Percentiles rank a stretch among this genome's conserved stretches.
Conservation (phyloP, 768 basidiomycete genomes). For the Dentipellis sp. region DNA sequence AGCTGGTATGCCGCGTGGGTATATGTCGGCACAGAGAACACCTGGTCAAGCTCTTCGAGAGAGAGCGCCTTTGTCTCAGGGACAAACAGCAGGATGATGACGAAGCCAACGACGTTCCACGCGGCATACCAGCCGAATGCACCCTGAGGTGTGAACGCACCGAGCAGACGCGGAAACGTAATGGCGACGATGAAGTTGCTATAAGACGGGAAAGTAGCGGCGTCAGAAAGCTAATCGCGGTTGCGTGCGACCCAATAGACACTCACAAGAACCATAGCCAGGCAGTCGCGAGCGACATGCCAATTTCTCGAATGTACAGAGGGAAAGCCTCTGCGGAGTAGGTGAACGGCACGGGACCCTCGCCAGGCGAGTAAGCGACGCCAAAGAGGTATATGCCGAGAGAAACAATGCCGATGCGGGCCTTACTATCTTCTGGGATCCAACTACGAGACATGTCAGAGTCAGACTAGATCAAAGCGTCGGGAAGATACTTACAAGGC, state of each 20-base stretch:
- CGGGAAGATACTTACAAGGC: conserved; percentile 21
- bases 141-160: conserved; percentile 57
- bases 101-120: conserved; percentile 49
- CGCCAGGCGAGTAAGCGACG: conserved; percentile 74
- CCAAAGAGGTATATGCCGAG: conserved; percentile 50
- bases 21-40: conserved; percentile 45
- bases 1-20: conserved; percentile 52
- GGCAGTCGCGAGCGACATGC: conserved; percentile 66
- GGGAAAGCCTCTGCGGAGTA: conserved; percentile 93
- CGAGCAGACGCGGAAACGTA: conserved; percentile 60
- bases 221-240: background rate
- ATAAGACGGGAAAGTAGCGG: background rate
- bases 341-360: conserved; percentile 86
- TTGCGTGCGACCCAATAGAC: background rate
- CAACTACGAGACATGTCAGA: conserved; percentile 13
- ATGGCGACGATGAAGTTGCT: conserved; percentile 35
- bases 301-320: conserved; percentile 69
- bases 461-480: no score
- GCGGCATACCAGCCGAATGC: conserved; percentile 70
- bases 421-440: conserved; percentile 28
- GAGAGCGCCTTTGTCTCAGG: conserved; percentile 65
- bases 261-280: conserved; percentile 43
- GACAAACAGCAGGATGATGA: conserved; percentile 52
- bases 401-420: conserved; percentile 40
- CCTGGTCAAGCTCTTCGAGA: conserved; percentile 58